Conservation (phyloP, 2,329 filamentous ascomycete genomes). For the Westerdykella aurantiaca region DNA sequence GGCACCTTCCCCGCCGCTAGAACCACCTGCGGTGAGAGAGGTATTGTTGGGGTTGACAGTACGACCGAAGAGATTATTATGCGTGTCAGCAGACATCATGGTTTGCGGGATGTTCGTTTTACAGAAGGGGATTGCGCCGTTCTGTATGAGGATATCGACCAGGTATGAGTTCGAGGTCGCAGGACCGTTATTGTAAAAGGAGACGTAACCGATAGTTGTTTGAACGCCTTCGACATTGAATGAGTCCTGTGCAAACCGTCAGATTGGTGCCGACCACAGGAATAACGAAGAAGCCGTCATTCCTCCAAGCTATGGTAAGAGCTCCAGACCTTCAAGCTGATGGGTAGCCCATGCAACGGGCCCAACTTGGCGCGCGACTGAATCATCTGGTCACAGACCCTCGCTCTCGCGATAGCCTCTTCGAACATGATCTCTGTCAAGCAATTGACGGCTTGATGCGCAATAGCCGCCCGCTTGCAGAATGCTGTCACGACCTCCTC, state of each 20-base stretch:
- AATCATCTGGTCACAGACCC: conserved; percentile 36
- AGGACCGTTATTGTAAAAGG: conserved; percentile 31
- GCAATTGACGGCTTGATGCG: conserved; percentile 53
- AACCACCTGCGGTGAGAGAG: conserved; percentile 47
- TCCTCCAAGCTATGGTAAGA: no score
- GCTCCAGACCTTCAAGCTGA: conserved; percentile 46
- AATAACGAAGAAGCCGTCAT: no score
- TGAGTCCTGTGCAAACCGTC: conserved; percentile 41
- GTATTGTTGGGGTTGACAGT: conserved; percentile 47
- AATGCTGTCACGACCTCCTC: conserved; percentile 49
- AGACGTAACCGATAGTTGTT: conserved; percentile 55
- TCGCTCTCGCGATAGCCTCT: conserved; percentile 36
- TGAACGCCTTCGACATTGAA: conserved; percentile 56
- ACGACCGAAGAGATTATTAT: conserved; percentile 49
- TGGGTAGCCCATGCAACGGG: conserved; percentile 49
- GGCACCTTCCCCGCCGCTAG: conserved; percentile 50
- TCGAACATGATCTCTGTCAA: conserved; percentile 43
- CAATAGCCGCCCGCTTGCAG: conserved; percentile 48
- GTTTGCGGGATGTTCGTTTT: conserved; percentile 52
- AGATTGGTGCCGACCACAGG: background rate
- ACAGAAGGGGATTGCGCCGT: conserved; percentile 48
- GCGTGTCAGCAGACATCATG: conserved; percentile 47
- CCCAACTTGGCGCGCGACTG: conserved; percentile 41
- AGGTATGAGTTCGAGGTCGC: conserved; percentile 30
- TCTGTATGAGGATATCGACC: conserved; percentile 31